Conservation (phyloP, 2,329 filamentous ascomycete species). For the Verticillium longisporum region DNA sequence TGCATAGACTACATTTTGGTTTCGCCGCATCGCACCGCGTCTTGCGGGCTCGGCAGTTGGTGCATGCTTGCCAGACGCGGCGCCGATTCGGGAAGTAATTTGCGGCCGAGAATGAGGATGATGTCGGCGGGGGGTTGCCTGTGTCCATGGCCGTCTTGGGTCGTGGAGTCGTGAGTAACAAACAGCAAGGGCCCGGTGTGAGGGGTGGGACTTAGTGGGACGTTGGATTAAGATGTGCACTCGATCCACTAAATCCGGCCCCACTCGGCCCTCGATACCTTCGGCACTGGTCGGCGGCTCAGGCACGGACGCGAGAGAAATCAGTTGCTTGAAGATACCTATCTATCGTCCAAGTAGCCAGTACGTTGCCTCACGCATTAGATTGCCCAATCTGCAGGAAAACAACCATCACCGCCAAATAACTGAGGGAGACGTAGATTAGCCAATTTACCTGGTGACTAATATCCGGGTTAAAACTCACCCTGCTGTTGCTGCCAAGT, state of each 20-base stretch:
- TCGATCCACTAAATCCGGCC: background rate
- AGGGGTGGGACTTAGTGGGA: background rate
- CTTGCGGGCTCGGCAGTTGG: conserved; percentile 21
- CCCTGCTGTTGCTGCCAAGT: background rate
- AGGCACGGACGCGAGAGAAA: too few relatives aligned
- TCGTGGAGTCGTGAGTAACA: background rate
- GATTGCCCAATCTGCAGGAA: background rate
- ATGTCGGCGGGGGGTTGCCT: conserved; percentile 1
- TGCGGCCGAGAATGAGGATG: conserved; percentile 6
- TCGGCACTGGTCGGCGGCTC: too few relatives aligned
- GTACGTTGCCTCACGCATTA: too few relatives aligned
- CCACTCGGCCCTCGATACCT: background rate
- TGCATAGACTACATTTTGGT: conserved; percentile 19
- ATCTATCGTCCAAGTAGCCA: too few relatives aligned
- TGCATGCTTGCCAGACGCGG: conserved; percentile 18
- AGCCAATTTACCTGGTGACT: background rate
- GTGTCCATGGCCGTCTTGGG: background rate
- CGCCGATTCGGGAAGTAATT: conserved; percentile 7
- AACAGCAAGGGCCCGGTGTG: background rate
- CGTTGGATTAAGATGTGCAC: background rate
- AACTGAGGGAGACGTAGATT: background rate
- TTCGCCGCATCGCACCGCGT: conserved; percentile 21
- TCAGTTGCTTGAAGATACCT: too few relatives aligned
- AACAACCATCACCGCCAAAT: background rate
- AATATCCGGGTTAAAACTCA: background rate